Conservation (phyloP, 768 basidiomycete genomes). For the Chalciporus piperatus region DNA sequence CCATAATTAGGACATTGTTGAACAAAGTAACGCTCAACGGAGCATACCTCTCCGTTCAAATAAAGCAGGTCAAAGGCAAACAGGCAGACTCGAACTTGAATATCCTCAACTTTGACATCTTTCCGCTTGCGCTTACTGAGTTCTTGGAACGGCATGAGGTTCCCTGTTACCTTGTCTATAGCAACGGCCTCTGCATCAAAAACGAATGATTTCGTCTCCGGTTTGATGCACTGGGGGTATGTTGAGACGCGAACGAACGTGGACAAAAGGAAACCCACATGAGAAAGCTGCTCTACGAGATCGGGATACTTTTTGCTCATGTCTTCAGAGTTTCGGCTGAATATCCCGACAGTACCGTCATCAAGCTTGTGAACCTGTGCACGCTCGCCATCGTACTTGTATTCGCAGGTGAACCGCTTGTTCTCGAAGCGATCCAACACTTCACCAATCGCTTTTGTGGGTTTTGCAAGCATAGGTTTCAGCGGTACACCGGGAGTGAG, state of each 20-base stretch:
- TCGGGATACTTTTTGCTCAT: conserved; percentile 99
- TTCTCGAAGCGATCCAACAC: conserved; percentile 96
- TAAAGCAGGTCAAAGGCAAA: conserved; percentile 97
- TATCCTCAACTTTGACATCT: conserved; percentile 97
- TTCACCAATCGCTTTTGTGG: conserved; percentile 97
- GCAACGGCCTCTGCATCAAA: conserved; percentile 97
- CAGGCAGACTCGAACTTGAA: conserved; percentile 93
- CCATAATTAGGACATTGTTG: neutral
- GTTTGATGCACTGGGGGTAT: conserved; percentile 71
- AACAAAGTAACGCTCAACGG: neutral
- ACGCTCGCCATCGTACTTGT: conserved; percentile 98
- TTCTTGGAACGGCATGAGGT: conserved; percentile 97
- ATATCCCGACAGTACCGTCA: conserved; percentile 84
- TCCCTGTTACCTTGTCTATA: conserved; percentile 79
- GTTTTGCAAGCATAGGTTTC: conserved; percentile 99
- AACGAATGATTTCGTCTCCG: conserved; percentile 83
- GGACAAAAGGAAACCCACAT: conserved; percentile 42
- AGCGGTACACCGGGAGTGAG: conserved; percentile 94
- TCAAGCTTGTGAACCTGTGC: conserved; percentile 90
- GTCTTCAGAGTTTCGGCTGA: conserved; percentile 97
- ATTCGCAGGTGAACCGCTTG: conserved; percentile 96
- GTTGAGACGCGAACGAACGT: conserved; percentile 3
- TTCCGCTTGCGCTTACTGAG: conserved; percentile 92
- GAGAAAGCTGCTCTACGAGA: conserved; percentile 89
- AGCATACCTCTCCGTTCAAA: conserved; percentile 85